These are phyloP conservation scores for Penicillium sclerotigenum DNA, from an alignment of 2,329 filamentous ascomycete genomes.

Conservation along the genomic window DNA sequence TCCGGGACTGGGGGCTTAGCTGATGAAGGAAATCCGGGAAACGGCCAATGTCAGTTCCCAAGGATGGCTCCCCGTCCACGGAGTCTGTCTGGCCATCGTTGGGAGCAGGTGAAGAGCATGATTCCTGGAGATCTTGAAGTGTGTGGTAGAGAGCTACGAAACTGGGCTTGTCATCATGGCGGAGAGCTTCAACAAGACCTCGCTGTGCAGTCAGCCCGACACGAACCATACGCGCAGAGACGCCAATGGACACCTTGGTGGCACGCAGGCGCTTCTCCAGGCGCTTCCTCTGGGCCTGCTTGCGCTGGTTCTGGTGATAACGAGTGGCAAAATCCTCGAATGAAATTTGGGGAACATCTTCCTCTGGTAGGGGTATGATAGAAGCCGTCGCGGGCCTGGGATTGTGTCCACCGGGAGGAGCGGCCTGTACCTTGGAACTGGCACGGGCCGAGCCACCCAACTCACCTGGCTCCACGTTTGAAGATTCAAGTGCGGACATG, in stretches of 20 bases:
- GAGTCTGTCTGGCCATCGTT: slow-evolving; percentile 37
- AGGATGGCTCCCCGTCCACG: slow-evolving; percentile 30
- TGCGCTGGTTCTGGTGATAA: slow-evolving; percentile 43
- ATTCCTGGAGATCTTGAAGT: slow-evolving; percentile 45
- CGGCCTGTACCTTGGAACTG: slow-evolving; percentile 25
- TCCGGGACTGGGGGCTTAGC: slow-evolving; percentile 70
- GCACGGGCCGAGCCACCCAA: slow-evolving; percentile 32
- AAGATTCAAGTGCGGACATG: slow-evolving; percentile 3
- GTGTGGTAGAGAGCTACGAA: slow-evolving; percentile 46
- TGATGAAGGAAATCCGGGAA: slow-evolving; percentile 53
- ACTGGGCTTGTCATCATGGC: slow-evolving; percentile 45
- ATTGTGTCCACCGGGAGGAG: slow-evolving; percentile 20
- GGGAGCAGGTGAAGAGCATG: slow-evolving; percentile 34
- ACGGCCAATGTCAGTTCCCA: slow-evolving; percentile 38
- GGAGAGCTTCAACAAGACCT: slow-evolving; percentile 46
- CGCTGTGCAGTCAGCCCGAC: slow-evolving; percentile 42
- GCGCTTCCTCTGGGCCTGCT: slow-evolving; percentile 40
- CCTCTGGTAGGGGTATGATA: background rate
- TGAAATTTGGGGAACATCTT: slow-evolving; percentile 29
- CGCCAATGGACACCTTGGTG: slow-evolving; percentile 43
- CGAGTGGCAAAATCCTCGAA: slow-evolving; percentile 46
- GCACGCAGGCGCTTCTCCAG: slow-evolving; percentile 41
- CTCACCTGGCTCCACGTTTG: slow-evolving; percentile 34
- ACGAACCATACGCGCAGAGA: slow-evolving; percentile 44
- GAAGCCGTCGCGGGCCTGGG: slow-evolving; percentile 9